These are phyloP conservation scores for Debaryomyces prosopidis DNA, from an alignment of 805 yeast genomes.

Conservation along the genomic window DNA sequence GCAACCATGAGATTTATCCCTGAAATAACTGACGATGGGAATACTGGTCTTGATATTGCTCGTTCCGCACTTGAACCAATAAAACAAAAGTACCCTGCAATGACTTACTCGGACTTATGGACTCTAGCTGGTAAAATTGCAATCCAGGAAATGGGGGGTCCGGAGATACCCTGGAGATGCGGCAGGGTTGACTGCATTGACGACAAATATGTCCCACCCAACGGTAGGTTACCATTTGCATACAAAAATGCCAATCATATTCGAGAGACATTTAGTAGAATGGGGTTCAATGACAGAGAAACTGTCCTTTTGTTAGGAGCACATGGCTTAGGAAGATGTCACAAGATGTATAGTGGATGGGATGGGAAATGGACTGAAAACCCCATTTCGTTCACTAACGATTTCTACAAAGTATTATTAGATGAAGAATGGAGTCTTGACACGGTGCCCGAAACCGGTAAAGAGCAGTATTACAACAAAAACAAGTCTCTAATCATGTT, in stretches of 20 bases:
- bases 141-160: conserved; percentile 65
- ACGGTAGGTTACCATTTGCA: conserved; percentile 54
- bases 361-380: conserved; percentile 91
- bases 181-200: conserved; percentile 44
- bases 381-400: conserved; percentile 73
- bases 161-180: conserved; percentile 57
- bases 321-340: conserved; percentile 77
- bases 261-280: conserved; percentile 43
- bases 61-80: conserved; percentile 57
- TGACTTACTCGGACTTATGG: conserved; percentile 69
- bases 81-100: conserved; percentile 56
- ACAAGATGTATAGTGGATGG: conserved; percentile 68
- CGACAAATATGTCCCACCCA: conserved; percentile 38
- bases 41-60: conserved; percentile 54
- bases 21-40: conserved; percentile 54
- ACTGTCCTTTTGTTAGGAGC: conserved; percentile 74
- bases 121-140: conserved; percentile 70
- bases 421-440: conserved; percentile 52
- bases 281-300: conserved; percentile 69
- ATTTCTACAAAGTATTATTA: conserved; percentile 48
- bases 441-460: conserved; percentile 52
- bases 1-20: conserved; percentile 47
- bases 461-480: conserved; percentile 56
- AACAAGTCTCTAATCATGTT: conserved; percentile 79
- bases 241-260: conserved; percentile 46